Evolutionary conservation across 805 yeast species (phyloP).

Genomic region (Candida chilensis): DNA sequence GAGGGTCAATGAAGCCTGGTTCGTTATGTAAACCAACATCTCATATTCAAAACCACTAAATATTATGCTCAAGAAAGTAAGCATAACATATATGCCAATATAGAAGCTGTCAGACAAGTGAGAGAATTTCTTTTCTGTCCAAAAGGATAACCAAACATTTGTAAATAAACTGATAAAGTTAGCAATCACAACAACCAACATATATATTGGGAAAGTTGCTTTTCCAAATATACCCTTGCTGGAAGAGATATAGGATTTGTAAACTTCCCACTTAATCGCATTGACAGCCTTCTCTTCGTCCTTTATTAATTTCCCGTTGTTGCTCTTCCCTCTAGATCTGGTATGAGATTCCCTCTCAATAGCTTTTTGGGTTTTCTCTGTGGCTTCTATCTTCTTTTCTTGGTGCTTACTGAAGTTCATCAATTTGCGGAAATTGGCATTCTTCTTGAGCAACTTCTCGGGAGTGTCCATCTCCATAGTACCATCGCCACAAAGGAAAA

Average conservation of each 20-base stretch:
- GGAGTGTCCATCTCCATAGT: conserved; percentile 26
- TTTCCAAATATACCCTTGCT: conserved; percentile 28
- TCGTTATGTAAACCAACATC: conserved; percentile 31
- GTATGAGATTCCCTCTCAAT: conserved; percentile 1
- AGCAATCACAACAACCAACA: conserved; percentile 19
- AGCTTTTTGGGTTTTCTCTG: conserved; percentile 3
- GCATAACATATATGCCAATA: conserved; percentile 21
- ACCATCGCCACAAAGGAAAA: conserved; percentile 30
- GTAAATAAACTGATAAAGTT: conserved; percentile 32
- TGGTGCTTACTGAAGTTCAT: conserved; percentile 16
- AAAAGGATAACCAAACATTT: conserved; percentile 34
- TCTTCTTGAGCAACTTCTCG: conserved; percentile 17
- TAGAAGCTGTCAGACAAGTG: conserved; percentile 18
- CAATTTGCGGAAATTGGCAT: conserved; percentile 17
- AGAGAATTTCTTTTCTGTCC: conserved; percentile 24
- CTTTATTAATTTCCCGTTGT: conserved; percentile 18
- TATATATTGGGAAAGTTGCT: conserved; percentile 20
- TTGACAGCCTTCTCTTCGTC: conserved; percentile 28
- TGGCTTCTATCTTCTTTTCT: conserved; percentile 8
- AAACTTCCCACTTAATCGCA: conserved; percentile 28
- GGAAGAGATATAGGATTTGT: conserved; percentile 22
- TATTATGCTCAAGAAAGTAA: conserved; percentile 25
- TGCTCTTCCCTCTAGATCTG: conserved; percentile 1
- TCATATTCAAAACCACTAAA: conserved; percentile 28
- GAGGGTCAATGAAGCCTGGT: conserved; percentile 21